These are phyloP conservation scores for Phytopythium kandeliae DNA, from an alignment of 352 stramenopile species.

Conservation along the genomic window DNA sequence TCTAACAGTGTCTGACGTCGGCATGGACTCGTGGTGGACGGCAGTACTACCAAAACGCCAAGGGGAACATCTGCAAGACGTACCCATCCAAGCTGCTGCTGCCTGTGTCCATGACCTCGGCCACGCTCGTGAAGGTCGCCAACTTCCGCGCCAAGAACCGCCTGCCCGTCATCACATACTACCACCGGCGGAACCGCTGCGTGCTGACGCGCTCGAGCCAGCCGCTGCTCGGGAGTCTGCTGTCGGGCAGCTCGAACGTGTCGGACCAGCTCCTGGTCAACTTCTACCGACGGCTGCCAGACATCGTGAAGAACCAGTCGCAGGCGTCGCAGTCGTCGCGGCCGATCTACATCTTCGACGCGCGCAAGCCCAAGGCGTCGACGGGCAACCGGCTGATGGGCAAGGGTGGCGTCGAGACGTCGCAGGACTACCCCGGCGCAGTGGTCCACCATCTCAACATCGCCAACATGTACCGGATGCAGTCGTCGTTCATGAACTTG, in stretches of 20 bases:
- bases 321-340: constrained; percentile 51
- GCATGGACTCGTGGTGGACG: not conserved
- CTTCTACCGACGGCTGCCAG: constrained; percentile 68
- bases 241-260: constrained; percentile 63
- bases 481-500: constrained; percentile 64
- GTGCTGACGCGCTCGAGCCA: constrained; percentile 82
- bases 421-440: constrained; percentile 74
- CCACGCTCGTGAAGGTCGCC: constrained; percentile 63
- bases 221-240: constrained; percentile 65
- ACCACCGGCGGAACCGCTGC: constrained; percentile 67
- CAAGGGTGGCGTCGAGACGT: constrained; percentile 87
- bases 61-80: constrained; percentile 74
- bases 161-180: constrained; percentile 84
- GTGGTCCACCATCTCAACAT: constrained; percentile 87
- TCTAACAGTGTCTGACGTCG: not conserved
- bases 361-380: constrained; percentile 84
- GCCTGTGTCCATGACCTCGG: constrained; percentile 59
- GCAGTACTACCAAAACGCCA: constrained; percentile 75
- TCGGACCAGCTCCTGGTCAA: constrained; percentile 73
- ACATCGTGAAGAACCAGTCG: constrained; percentile 78
- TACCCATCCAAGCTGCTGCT: constrained; percentile 82
- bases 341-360: constrained; percentile 89
- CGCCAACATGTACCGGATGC: constrained; percentile 92
- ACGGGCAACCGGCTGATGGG: constrained; percentile 88
- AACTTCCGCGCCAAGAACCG: constrained; percentile 84